Conservation (phyloP, 2,329 filamentous ascomycete species). For the Xylariaceae sp. region DNA sequence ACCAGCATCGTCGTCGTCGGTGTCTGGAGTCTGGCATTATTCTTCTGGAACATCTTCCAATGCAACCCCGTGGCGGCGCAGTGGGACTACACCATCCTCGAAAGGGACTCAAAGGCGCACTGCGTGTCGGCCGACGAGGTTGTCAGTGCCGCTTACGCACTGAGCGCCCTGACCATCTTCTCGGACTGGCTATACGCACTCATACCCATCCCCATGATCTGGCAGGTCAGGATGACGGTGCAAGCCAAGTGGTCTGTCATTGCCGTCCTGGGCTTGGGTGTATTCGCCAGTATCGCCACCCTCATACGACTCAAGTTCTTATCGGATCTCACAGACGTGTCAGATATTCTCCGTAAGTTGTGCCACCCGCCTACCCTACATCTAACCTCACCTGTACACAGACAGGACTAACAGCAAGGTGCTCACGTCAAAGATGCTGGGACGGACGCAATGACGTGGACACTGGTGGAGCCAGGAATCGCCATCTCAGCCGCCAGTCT, state of each 20-base stretch:
- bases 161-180: constrained; percentile 47
- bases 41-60: constrained; percentile 45
- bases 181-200: constrained; percentile 53
- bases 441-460: constrained; percentile 52
- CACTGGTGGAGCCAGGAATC: constrained; percentile 50
- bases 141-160: constrained; percentile 44
- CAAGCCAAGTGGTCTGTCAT: constrained; percentile 49
- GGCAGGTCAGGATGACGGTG: constrained; percentile 47
- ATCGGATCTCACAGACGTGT: constrained; percentile 37
- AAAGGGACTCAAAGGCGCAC: constrained; percentile 26
- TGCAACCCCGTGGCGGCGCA: constrained; percentile 45
- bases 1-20: constrained; percentile 41
- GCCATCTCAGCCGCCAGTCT: constrained; percentile 50
- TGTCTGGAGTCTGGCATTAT: constrained; percentile 42
- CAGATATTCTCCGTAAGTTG: constrained; percentile 45
- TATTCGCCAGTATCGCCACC: constrained; percentile 52
- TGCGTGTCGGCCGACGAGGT: constrained; percentile 42
- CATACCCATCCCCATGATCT: constrained; percentile 49
- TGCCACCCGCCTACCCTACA: too few relatives aligned
- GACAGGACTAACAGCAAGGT: too few relatives aligned
- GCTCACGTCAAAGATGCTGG: constrained; percentile 42
- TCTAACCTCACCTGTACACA: too few relatives aligned
- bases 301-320: constrained; percentile 47
- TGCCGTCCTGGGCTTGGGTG: constrained; percentile 43
- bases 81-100: constrained; percentile 46